Base-by-base conservation (phyloP, 2,329 filamentous ascomycete genomes). In the Sarocladium brachiariae region DNA sequence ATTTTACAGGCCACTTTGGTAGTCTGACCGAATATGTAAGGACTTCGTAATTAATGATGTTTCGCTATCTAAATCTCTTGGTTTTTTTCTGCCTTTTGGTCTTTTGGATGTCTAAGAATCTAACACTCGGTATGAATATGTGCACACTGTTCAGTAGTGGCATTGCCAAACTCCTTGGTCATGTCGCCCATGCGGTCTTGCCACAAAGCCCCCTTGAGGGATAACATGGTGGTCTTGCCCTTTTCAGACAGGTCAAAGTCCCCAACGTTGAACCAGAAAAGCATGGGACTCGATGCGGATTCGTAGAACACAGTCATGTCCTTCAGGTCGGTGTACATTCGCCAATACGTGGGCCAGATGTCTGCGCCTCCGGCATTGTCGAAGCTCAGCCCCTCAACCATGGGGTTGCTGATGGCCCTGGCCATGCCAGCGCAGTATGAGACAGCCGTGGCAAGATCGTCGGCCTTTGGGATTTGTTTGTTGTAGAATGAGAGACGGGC, bases 261-360 rank as follows among this genome's bases (percentile, higher is more conserved):
- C 21, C 27, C 16, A 24, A 53, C 27, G 7, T 33, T 37, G 38
- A 55, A 52, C 43, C 50, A 54, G 39, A 58, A 57, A 14, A 45
- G 38, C 39, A 50, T 14, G 2, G 50, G 52, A 2, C 52, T 54
- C 6, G 41, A 50, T 19, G 52, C 54, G 25, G 51, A 54, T 38
- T 57, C 57, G 37, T 54, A 58, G 31, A 53, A 49, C 10, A 57
- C 35, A 10, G 50, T 35, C 21, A 45, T 41, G 24, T 47, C 19
- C 8, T 35, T 18, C 3, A 51, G 39, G 39, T 54, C 53, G 2
- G 50, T 55, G 50, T 53, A 54, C 50, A 55, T 53, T 25, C 56
- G 50, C 54, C 56, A 57, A 18, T 52, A 41, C 2, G 55, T 57
- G 10, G 53, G 54, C 55, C 57, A 58, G 9, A 52, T 21, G 18